A percentile compares a stretch with the other conserved stretches of the same genome.
Evolutionary conservation across 2,329 filamentous ascomycete species (phyloP).

Genomic region (Ascochyta fabae): DNA sequence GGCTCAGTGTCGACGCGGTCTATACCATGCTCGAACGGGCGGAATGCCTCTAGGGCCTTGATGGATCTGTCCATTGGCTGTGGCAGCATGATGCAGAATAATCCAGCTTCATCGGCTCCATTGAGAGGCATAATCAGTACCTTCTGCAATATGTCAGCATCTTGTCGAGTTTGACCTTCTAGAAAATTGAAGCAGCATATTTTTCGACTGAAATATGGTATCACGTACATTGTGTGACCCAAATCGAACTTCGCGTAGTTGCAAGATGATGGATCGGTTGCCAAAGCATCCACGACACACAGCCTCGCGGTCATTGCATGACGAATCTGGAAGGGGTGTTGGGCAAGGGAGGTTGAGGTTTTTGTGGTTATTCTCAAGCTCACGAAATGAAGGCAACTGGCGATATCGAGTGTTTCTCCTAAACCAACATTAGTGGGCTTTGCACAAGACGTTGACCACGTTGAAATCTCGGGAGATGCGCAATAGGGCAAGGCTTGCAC

Average conservation of each 20-base stretch:
- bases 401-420: background rate
- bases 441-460: background rate
- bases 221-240: background rate
- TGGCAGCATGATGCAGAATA: slow-evolving; percentile 30
- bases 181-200: background rate
- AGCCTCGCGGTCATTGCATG: slow-evolving; percentile 17
- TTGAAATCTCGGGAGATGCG: background rate
- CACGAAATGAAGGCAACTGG: background rate
- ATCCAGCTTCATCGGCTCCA: slow-evolving; percentile 15
- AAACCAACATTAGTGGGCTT: background rate
- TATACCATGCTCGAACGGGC: slow-evolving; percentile 20
- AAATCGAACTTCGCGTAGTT: slow-evolving; percentile 24
- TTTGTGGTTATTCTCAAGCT: slow-evolving; percentile 5
- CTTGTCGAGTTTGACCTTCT: too few species aligned
- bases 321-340: background rate
- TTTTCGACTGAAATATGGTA: background rate
- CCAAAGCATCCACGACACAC: slow-evolving; percentile 29
- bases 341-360: background rate
- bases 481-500: too few species aligned
- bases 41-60: slow-evolving; percentile 18
- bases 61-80: slow-evolving; percentile 23
- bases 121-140: slow-evolving; percentile 27
- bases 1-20: background rate
- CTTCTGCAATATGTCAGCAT: slow-evolving; percentile 20
- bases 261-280: slow-evolving; percentile 15